Evolutionary conservation across 148 eudicot genomes (phyloP), one percentile per base, ranked within the genome.

Genomic region (Polygonum aviculare): DNA sequence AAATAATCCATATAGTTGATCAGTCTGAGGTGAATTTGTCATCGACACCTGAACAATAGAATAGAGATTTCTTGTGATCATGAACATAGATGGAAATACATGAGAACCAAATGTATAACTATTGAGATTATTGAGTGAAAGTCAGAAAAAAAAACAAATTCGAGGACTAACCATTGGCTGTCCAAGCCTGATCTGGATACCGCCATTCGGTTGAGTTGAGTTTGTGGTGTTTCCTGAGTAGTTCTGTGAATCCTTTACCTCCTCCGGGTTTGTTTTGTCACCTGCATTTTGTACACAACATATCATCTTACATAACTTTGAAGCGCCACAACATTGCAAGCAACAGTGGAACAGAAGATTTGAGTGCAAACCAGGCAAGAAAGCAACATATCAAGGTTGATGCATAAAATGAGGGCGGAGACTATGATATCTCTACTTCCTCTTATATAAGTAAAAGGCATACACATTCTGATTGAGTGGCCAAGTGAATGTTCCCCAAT

Each of bases 1-100:
- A 77, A 84, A 81, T 50, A 83, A 60, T 31, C 89, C 93, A 83
- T 81, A 85, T 72, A 83, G 79, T 44, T 85, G 90, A 76, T 90
- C 94, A 7, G 81, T 45, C 21, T 67, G 45, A 67, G 72, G 18
- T 9, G 72, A 35, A 45, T 67, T 35, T 14, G 72, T 15, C 60
- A 54, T 54, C 19, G 44, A 67, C 3, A 36, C 72, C 72, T 67
- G 72, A 67, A 19, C 19, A 38, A 67, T 36, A 16, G 38, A 31
- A 3, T 4, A 62, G 16, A 67, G 8, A 67, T 8, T 31, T 22
- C 63, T 21, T 57, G 21, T 57, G 39, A 63, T 63, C 63, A 57
- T 57, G 60, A 54, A n/a, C 22, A 44, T 51, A 19, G 19, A 51
- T 50, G 55, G 3, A 50, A 12, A 3, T 12, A 50, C 14, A 12